Evolutionary conservation across 257 asterid species (phyloP), one percentile per base, ranked within the genome.

Genomic region (Nicotiana benthamiana): DNA sequence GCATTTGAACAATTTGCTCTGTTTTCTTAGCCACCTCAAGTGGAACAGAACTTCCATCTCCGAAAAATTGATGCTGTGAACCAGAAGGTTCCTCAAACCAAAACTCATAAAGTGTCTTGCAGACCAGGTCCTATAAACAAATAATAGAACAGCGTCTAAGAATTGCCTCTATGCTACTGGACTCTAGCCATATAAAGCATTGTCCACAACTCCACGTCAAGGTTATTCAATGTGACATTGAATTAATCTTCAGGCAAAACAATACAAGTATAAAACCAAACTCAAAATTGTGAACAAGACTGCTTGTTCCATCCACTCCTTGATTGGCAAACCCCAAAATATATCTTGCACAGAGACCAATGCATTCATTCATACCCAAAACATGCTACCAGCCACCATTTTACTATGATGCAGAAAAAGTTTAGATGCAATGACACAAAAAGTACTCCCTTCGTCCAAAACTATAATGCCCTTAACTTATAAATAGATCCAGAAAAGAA

Each of bases 31-130:
- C 90, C 80, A 96, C 91, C 88, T 93, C 99, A 83, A 92, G 83
- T 20, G 99, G 96, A 84, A 96, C 96, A 86, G 90, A 91, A 88
- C 99, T 96, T 46, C 97, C 97, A 89, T 93, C 99, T 78, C 87
- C 91, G 81, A 85, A 95, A 80, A 78, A 80, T 80, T 85, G 92
- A 83, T 82, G 82, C 79, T 90, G 96, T 51, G 80, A 62, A 83
- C 90, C 88, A 86, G 92, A 89, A 82, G 93, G 91, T 86, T 94
- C 99, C 89, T 96, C 99, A 88, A 96, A 96, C 99, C 99, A 96
- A 84, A 96, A 96, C 89, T 96, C 98, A 84, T 91, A 94, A 90
- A 96, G 94, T 72, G 99, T 92, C 93, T 91, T 96, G 94, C 98
- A 96, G 85, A 96, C 99, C 75, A 96, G 91, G 81, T 96, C 99